These are phyloP conservation scores for Diplocarpon rosae DNA, from an alignment of 2,329 filamentous ascomycete genomes.

Conservation along the genomic window DNA sequence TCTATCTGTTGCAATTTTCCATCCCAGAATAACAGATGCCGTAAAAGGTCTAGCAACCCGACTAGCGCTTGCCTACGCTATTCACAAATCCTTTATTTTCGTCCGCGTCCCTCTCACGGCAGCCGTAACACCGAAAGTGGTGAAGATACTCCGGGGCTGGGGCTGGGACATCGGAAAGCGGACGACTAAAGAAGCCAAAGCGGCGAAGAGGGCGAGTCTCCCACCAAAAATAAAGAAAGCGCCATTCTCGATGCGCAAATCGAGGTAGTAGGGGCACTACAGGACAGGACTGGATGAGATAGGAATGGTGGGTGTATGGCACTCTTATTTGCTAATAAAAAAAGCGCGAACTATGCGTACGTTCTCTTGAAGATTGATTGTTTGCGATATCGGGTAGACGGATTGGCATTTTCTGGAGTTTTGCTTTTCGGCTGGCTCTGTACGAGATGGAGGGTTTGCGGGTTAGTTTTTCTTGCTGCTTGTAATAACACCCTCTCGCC, in stretches of 20 bases:
- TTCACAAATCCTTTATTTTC: slow-evolving; percentile 98
- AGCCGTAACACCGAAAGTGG: slow-evolving; percentile 87
- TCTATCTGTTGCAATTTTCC: slow-evolving; percentile 7
- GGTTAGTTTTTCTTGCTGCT: too few relatives aligned
- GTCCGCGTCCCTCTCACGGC: slow-evolving; percentile 86
- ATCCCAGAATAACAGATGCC: background rate
- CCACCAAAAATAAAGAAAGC: slow-evolving; percentile 5
- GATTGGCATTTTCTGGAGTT: background rate
- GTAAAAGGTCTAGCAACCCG: slow-evolving; percentile 60
- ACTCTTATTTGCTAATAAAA: too few relatives aligned
- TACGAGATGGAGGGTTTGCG: background rate
- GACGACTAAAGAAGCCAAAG: slow-evolving; percentile 31
- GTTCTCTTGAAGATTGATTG: background rate
- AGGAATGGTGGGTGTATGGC: too few relatives aligned
- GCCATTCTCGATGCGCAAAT: background rate
- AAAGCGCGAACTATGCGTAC: background rate
- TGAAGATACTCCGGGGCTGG: slow-evolving; percentile 76
- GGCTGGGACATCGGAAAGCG: slow-evolving; percentile 91
- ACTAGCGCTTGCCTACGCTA: slow-evolving; percentile 84
- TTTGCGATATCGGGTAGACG: background rate
- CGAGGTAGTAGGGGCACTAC: background rate
- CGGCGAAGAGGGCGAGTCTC: slow-evolving; percentile 18
- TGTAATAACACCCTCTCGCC: too few relatives aligned
- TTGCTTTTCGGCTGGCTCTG: background rate
- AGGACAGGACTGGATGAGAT: too few relatives aligned